Base-by-base conservation (phyloP, 2,329 filamentous ascomycete genomes). In the Talaromyces sp. region DNA sequence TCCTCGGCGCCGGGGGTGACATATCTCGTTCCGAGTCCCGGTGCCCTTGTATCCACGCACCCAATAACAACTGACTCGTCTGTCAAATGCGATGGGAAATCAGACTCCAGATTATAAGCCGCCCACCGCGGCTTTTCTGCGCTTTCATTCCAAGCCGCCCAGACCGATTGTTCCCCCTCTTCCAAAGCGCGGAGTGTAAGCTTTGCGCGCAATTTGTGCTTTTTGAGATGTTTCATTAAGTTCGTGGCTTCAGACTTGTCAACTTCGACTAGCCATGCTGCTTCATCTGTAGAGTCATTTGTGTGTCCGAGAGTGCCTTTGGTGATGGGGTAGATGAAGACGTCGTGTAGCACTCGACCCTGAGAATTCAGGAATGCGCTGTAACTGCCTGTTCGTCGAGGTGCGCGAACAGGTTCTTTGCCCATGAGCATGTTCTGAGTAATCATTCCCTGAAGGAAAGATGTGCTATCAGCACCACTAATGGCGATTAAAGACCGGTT, bases 391-490 rank as follows among this genome's bases (percentile, higher is more conserved):
- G 79, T 76, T 3, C 65, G 71, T 60, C 68, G 70, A 60, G 71
- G 67, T 44, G 66, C 71, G 65, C 65, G 76, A 71, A 64, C 78
- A 66, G 75, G 71, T 7, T 79, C 73, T 54, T 74, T 75, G 14
- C 70, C 70, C 0, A 83, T 76, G 59, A 85, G 75, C 66, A 92
- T 84, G 66, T 88, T 89, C 66, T 88, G 85, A 0, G 93, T 96
- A 66, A 95, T 85, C 62, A 96, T 85, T 60, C 93, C 93, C 75
- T 98, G 92, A 1, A 99, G 84, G 76, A 93, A 98, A 68, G 89
- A 88, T 54, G 89, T 84, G 35, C 92, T 87, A 70, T 97, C 93
- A 3, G 82, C 82, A 2, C 95, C 95, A 16, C 87, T 84, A 66
- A 98, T 80, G 44, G 88, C 88, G 68, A 99, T 87, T 50, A 98